These are phyloP conservation scores for Ceratobasidium sp. DNA, from an alignment of 1,284 basidiomycete species.

Conservation along the genomic window DNA sequence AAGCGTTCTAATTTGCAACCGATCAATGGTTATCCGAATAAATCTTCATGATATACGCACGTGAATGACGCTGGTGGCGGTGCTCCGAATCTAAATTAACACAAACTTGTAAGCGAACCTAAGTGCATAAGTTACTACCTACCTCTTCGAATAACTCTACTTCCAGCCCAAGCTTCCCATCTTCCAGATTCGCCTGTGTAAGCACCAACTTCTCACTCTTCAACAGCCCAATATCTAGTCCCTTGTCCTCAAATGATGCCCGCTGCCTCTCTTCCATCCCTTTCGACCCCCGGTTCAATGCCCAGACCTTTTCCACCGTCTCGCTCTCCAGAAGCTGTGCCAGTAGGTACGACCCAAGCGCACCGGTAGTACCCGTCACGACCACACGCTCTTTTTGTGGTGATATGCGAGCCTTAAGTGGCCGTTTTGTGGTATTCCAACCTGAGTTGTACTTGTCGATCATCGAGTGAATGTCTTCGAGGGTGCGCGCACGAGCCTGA, in stretches of 20 bases:
- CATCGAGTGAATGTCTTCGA: background rate
- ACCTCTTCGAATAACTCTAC: constrained; percentile 10
- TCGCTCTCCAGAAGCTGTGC: constrained; percentile 49
- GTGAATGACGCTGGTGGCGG: constrained; percentile 53
- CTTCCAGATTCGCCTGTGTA: constrained; percentile 1
- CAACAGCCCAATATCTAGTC: background rate
- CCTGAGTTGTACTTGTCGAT: constrained; percentile 7
- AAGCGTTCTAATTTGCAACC: constrained; percentile 51
- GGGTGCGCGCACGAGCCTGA: too few species aligned
- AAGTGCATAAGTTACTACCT: constrained; percentile 48
- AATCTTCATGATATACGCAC: background rate
- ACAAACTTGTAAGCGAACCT: constrained; percentile 51
- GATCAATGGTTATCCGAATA: background rate
- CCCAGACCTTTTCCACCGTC: constrained; percentile 42
- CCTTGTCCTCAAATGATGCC: constrained; percentile 31
- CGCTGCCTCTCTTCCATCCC: constrained; percentile 49
- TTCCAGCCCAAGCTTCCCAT: background rate
- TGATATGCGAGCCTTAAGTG: background rate
- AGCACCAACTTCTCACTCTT: constrained; percentile 14
- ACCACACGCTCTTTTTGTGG: constrained; percentile 49
- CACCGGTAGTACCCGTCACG: constrained; percentile 56
- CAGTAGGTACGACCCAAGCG: constrained; percentile 53
- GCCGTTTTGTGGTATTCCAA: background rate
- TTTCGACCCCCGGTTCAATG: constrained; percentile 36
- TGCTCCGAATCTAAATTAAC: constrained; percentile 47